Evolutionary conservation across 1,284 basidiomycete genomes (phyloP).

Genomic region (Phaffia rhodozyma): DNA sequence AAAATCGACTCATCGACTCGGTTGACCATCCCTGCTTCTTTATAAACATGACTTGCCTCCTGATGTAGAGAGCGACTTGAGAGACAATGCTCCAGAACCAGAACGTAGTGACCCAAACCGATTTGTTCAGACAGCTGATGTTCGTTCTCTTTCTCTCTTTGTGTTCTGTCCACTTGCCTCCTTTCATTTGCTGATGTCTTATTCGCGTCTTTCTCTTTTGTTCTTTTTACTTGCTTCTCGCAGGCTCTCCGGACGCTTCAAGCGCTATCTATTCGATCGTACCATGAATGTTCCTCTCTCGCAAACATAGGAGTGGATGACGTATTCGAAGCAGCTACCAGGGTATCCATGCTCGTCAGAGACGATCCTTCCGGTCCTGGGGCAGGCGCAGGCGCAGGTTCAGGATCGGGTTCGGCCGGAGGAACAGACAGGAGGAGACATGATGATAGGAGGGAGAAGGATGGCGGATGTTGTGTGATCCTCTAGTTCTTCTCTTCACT

Average conservation of each 20-base stretch:
- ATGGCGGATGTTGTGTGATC: conserved; percentile 29
- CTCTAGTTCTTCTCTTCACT: too few species aligned
- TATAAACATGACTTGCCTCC: too few species aligned
- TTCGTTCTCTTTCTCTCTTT: not conserved
- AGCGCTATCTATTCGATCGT: conserved; percentile 43
- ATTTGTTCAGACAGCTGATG: conserved; percentile 30
- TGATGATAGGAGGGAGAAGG: conserved; percentile 6
- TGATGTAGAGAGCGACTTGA: conserved; percentile 33
- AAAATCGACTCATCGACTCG: too few species aligned
- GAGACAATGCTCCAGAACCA: conserved; percentile 39
- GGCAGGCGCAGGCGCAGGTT: conserved; percentile 38
- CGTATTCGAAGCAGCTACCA: conserved; percentile 81
- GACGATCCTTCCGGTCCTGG: conserved; percentile 54
- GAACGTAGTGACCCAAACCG: conserved; percentile 31
- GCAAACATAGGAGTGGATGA: conserved; percentile 88
- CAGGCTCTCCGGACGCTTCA: not conserved
- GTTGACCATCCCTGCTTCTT: too few species aligned
- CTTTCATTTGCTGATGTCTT: not conserved
- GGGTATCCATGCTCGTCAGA: conserved; percentile 85
- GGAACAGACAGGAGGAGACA: conserved; percentile 35
- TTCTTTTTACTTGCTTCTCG: not conserved
- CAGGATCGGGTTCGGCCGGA: conserved; percentile 39
- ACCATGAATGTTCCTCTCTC: conserved; percentile 85
- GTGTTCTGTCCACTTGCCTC: not conserved
- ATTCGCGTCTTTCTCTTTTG: not conserved